Conservation (phyloP, 2,329 filamentous ascomycete genomes). For the Aspergillus ochraceus region DNA sequence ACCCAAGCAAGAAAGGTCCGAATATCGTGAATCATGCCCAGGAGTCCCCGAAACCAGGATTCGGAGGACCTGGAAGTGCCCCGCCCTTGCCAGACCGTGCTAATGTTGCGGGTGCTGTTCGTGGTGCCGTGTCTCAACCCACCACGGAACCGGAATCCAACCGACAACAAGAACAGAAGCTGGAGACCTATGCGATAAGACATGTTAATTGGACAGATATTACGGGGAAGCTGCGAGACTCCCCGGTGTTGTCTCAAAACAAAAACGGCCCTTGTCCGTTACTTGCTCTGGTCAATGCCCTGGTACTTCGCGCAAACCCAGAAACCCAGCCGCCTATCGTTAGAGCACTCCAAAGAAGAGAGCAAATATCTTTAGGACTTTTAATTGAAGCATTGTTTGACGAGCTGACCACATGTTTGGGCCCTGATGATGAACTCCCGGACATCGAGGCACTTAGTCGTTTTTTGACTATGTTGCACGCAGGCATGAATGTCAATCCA, state of each 20-base stretch:
- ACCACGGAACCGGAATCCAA: constrained; percentile 33
- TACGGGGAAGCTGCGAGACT: constrained; percentile 65
- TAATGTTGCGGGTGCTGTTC: not conserved
- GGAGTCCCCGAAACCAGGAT: not conserved
- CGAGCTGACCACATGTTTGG: constrained; percentile 78
- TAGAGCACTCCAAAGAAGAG: constrained; percentile 73
- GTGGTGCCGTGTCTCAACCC: constrained; percentile 1
- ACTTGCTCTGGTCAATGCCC: constrained; percentile 87
- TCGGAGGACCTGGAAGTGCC: constrained; percentile 1
- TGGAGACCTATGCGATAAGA: constrained; percentile 90
- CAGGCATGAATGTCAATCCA: constrained; percentile 97
- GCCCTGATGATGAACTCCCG: constrained; percentile 69
- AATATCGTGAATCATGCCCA: not conserved
- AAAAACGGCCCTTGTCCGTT: constrained; percentile 92
- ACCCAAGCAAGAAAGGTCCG: constrained; percentile 5
- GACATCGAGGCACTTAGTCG: constrained; percentile 85
- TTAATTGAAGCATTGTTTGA: constrained; percentile 89
- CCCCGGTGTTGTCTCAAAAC: constrained; percentile 89
- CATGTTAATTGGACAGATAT: constrained; percentile 82
- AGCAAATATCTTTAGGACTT: constrained; percentile 83
- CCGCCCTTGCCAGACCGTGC: constrained; percentile 14
- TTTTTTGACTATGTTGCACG: constrained; percentile 86
- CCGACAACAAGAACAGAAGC: constrained; percentile 48
- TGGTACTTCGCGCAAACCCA: constrained; percentile 77
- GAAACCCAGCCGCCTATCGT: constrained; percentile 69